Percentiles rank a stretch among this genome's conserved stretches.
Conservation (phyloP, 169 alveolate species). For the Cyclospora cayetanensis region DNA sequence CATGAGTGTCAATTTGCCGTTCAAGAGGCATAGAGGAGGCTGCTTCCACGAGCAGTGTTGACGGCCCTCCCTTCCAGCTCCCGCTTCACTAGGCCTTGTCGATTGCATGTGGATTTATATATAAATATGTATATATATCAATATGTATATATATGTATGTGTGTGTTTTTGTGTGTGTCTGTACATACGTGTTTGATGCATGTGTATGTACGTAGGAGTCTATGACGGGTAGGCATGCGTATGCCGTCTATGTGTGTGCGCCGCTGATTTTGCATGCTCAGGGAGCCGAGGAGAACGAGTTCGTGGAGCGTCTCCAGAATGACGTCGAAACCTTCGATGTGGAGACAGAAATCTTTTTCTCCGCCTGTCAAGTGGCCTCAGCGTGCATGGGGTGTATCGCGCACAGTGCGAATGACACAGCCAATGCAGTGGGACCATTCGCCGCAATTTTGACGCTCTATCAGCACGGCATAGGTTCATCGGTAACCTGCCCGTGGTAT, state of each 20-base stretch:
- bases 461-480: constrained; percentile 67
- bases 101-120: background rate
- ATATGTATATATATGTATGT: background rate
- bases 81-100: no score
- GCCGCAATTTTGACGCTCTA: constrained; percentile 77
- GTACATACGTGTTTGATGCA: background rate
- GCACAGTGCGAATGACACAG: constrained; percentile 89
- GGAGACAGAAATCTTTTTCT: constrained; percentile 76
- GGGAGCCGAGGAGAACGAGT: constrained; percentile 34
- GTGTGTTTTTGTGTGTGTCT: no score
- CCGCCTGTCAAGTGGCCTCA: constrained; percentile 80
- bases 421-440: constrained; percentile 88
- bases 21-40: no score
- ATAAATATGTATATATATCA: background rate
- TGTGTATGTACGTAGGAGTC: background rate
- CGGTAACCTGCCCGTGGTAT: constrained; percentile 82
- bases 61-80: no score
- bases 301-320: constrained; percentile 38
- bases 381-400: constrained; percentile 85
- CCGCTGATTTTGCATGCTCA: background rate
- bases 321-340: constrained; percentile 75
- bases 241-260: no score
- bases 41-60: no score
- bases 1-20: no score
- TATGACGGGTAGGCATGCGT: background rate